These are phyloP conservation scores for Thraustotheca clavata DNA, from an alignment of 352 stramenopile genomes.

Conservation along the genomic window DNA sequence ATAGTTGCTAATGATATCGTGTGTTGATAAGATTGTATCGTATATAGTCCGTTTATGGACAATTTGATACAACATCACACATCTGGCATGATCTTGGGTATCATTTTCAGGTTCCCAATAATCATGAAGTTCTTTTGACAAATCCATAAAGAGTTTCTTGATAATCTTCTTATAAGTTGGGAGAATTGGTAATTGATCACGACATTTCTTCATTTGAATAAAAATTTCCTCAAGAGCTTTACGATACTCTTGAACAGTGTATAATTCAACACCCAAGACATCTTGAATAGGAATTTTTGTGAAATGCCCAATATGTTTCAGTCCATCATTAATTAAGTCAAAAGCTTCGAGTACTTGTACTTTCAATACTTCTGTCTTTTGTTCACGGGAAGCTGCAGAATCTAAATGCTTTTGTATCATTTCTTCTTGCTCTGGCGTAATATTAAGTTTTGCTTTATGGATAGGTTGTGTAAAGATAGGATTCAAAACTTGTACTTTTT, in stretches of 20 bases:
- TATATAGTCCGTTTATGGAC: background rate
- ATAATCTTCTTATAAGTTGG: background rate
- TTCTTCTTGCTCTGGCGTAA: constrained; percentile 1
- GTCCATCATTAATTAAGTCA: background rate
- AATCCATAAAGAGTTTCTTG: background rate
- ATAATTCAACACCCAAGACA: background rate
- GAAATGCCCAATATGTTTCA: background rate
- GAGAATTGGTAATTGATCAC: background rate
- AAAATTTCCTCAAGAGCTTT: background rate
- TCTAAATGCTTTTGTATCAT: background rate
- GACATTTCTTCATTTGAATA: background rate
- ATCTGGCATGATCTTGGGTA: background rate
- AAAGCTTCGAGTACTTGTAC: background rate
- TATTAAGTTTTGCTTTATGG: background rate
- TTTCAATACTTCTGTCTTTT: background rate
- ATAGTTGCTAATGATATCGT: background rate
- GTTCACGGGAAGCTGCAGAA: background rate
- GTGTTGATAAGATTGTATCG: background rate
- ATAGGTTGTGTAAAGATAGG: background rate
- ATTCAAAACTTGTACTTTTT: background rate
- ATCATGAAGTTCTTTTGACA: background rate
- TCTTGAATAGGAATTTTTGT: background rate
- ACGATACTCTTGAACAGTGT: background rate
- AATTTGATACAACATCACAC: constrained; percentile 8
- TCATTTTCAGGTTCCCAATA: constrained; percentile 1